phyloP scores from a whole-genome alignment of 2,329 filamentous ascomycete genomes.

The Sordariomycetes sp. region DNA sequence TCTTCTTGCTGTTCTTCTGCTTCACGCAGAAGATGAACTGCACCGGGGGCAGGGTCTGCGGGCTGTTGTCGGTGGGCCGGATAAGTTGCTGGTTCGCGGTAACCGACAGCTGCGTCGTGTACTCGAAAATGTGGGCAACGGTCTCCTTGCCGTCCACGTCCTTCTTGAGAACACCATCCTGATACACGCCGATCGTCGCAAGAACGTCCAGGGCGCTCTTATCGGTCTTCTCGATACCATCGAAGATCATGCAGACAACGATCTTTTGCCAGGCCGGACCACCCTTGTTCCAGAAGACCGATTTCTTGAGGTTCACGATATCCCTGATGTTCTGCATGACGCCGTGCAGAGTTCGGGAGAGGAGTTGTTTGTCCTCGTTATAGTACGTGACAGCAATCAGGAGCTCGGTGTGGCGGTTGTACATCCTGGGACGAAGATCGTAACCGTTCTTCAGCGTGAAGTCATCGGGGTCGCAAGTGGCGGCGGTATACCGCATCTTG shows the following conservation, averaged over 20 bases:
- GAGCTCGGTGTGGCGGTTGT: constrained; percentile 95
- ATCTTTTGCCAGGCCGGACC: constrained; percentile 99
- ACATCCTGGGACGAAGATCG: constrained; percentile 95
- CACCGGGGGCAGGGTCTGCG: constrained; percentile 80
- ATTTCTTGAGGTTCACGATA: constrained; percentile 97
- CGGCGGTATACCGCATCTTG: constrained; percentile 97
- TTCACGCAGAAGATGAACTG: constrained; percentile 99
- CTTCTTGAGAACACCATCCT: constrained; percentile 97
- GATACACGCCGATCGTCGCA: constrained; percentile 90
- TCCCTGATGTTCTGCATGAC: constrained; percentile 99
- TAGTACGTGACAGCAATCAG: constrained; percentile 98
- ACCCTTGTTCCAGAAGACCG: constrained; percentile 99
- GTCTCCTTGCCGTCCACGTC: constrained; percentile 97
- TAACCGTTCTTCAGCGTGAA: constrained; percentile 99
- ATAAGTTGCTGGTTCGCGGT: constrained; percentile 97
- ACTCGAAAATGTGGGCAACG: constrained; percentile 95
- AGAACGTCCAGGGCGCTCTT: constrained; percentile 89
- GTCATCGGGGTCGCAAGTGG: constrained; percentile 95
- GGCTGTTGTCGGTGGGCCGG: constrained; percentile 74
- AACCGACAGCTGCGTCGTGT: constrained; percentile 93
- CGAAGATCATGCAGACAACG: constrained; percentile 91
- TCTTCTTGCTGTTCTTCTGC: constrained; percentile 99
- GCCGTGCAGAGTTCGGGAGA: constrained; percentile 85
- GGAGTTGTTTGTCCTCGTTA: constrained; percentile 95
- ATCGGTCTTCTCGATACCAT: constrained; percentile 96